Evolutionary conservation across 352 stramenopile species (phyloP), one percentile per base, ranked within the genome.

Genomic region (Globisporangium heterothallicum): DNA sequence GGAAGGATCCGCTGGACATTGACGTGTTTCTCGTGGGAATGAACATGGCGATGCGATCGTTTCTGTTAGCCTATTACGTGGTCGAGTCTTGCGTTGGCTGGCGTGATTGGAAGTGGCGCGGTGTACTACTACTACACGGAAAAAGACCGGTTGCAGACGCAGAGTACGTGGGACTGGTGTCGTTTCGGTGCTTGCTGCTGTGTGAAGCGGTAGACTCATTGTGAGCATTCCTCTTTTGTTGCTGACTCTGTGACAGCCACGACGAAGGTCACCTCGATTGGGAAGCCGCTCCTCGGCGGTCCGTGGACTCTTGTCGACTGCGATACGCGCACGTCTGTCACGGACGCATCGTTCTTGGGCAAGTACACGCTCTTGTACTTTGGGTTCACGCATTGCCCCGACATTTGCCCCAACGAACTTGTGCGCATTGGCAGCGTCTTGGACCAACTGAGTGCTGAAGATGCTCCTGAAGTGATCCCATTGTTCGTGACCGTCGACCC

Each of bases 381-480:
- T 86, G 97, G 97, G 59, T 99, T 99, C 78, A 98, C 96, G 53
- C 91, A 98, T 61, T 99, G 97, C 72, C 97, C 97, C 4, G 97
- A 99, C 70, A 99, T 99, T 67, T 99, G 97, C 61, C 97, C 97
- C 13, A 98, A 97, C 26, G 97, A 99, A 77, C 92, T 99, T 58
- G 90, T 99, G 48, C 98, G 98, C 63, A 89, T 99, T 22, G 94
- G 91, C 13, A 82, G 97, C 52, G 90, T 99, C 32, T 84, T 99
- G 49, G 91, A 98, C 68, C 86, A 83, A 56, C 68, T 99, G 7
- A 63, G 62, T 36, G 84, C 94, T 34, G 58, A 64, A 62, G 88
- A 72, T 0, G 52, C 56, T 6, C 74, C 76, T 0, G 72, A 86
- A 40, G 63, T 94, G 32, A 59, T 91, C 29, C 96, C 97, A 32